A percentile compares a stretch with the other conserved stretches of the same genome.
These are phyloP conservation scores for Tephrocybe sp. DNA, from an alignment of 768 basidiomycete genomes.

Conservation along the genomic window DNA sequence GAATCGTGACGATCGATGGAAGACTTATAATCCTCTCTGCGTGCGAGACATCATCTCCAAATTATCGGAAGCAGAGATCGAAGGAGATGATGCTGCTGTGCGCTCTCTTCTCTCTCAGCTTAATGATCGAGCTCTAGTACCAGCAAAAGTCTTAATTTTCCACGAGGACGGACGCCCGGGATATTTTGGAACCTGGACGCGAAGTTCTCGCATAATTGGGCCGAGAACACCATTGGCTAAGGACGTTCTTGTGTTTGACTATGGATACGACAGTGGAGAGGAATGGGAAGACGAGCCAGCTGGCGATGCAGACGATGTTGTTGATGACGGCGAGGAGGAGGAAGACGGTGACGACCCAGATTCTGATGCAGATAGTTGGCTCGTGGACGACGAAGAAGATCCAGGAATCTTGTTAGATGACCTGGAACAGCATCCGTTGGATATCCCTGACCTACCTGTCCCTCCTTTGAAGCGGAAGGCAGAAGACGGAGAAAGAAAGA, in stretches of 20 bases:
- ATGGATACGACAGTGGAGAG: slow-evolving; percentile 90
- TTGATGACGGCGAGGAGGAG: slow-evolving; percentile 69
- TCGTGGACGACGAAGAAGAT: slow-evolving; percentile 74
- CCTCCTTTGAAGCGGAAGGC: slow-evolving; percentile 64
- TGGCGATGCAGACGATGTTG: slow-evolving; percentile 76
- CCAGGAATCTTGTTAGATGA: slow-evolving; percentile 41
- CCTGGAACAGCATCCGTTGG: slow-evolving; percentile 32
- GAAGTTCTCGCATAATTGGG: slow-evolving; percentile 73
- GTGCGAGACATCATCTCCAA: slow-evolving; percentile 52
- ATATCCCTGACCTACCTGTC: slow-evolving; percentile 32
- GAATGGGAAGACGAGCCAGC: slow-evolving; percentile 94
- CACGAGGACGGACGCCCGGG: slow-evolving; percentile 84
- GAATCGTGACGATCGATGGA: slow-evolving; percentile 26
- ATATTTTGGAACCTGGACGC: slow-evolving; percentile 94
- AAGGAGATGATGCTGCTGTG: slow-evolving; percentile 69
- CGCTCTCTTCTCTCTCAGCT: slow-evolving; percentile 64
- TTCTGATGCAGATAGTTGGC: slow-evolving; percentile 78
- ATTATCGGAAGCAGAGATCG: slow-evolving; percentile 77
- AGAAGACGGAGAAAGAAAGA: slow-evolving; percentile 47
- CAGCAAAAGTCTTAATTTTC: slow-evolving; percentile 85
- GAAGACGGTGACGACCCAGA: slow-evolving; percentile 61
- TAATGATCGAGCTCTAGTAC: slow-evolving; percentile 58
- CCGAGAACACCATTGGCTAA: slow-evolving; percentile 81
- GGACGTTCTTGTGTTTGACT: slow-evolving; percentile 80
- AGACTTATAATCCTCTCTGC: slow-evolving; percentile 35